Conservation (phyloP, 2,329 filamentous ascomycete genomes). For the Fusarium nodosum region DNA sequence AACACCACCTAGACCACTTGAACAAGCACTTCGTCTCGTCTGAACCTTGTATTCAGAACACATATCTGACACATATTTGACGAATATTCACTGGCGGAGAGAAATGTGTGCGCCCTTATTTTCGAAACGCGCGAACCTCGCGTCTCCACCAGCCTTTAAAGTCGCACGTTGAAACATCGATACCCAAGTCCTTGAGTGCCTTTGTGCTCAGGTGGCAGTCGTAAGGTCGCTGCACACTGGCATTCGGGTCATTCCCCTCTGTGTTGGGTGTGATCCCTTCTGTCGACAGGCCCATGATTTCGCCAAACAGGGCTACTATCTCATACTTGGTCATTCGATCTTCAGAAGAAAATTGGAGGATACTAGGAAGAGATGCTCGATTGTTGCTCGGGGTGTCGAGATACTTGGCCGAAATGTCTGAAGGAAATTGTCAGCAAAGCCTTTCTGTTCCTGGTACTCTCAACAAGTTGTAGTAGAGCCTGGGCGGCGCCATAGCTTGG, state of each 20-base stretch:
- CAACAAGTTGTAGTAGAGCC: not conserved
- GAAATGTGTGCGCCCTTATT: slow-evolving; percentile 53
- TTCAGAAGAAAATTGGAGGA: slow-evolving; percentile 89
- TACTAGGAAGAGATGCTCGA: slow-evolving; percentile 69
- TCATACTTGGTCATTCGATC: slow-evolving; percentile 91
- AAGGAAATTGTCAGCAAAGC: not conserved
- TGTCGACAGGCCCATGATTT: slow-evolving; percentile 81
- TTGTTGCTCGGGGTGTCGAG: slow-evolving; percentile 62
- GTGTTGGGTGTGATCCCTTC: slow-evolving; percentile 77
- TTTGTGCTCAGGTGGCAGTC: slow-evolving; percentile 89
- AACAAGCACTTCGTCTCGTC: slow-evolving; percentile 14
- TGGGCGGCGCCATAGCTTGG: not conserved
- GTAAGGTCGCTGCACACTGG: slow-evolving; percentile 82
- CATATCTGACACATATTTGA: slow-evolving; percentile 4
- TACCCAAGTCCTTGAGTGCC: slow-evolving; percentile 77
- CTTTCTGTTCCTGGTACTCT: not conserved
- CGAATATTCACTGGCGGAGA: not conserved
- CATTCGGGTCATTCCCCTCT: slow-evolving; percentile 78
- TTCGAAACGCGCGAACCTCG: slow-evolving; percentile 70
- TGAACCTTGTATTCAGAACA: slow-evolving; percentile 19
- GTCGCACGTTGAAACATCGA: slow-evolving; percentile 79
- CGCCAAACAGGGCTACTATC: slow-evolving; percentile 82
- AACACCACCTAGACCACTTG: slow-evolving; percentile 21
- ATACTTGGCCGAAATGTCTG: slow-evolving; percentile 80
- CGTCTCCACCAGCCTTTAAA: slow-evolving; percentile 87